Evolutionary conservation across 768 basidiomycete species (phyloP), one percentile per base, ranked within the genome.

Genomic region (Sarcomyxa edulis): DNA sequence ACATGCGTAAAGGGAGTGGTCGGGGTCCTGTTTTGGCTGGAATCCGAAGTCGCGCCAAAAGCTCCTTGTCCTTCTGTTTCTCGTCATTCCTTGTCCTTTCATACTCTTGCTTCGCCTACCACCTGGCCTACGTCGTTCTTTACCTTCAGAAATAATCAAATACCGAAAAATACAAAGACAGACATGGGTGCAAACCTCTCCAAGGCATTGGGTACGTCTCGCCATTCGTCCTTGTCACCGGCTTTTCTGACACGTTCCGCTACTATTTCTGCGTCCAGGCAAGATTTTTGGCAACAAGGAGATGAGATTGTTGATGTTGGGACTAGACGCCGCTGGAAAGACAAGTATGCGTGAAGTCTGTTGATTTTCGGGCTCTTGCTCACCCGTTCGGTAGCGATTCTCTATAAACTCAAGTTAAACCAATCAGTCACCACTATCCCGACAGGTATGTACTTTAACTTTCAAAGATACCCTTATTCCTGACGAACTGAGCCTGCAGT

Each of bases 341-440:
- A 98, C 95, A 14, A 98, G 95, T 96, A 51, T 61, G 92, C 71
- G 33, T 39, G 11, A 30, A 3, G 23, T 35, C 2, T 15, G 7
- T 15, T 16, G 8, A 6, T 35, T 11, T 16, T 27, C 12, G 22
- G 28, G 28, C 37, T 51, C 34, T 43, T 37, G 40, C 21, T 40
- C 39, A 23, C 32, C n/a, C 30, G 18, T 43, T 40, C 39, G 39
- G 11, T 60, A 98, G 95, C 95, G 31, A 98, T 98, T 58, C 78
- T 98, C 32, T 98, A 98, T 74, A 98, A 98, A 61, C 83, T 98
- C 65, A 98, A 98, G 69, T 68, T 98, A 61, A 96, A 97, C 66
- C 94, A 98, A 66, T 93, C 90, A 35, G 95, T 98, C 42, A 98
- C 95, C 15, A 98, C 95, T 15, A 97, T 98, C 56, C 95, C 95